Evolutionary conservation across 139 green algal genomes (phyloP).

Genomic region (Microglena sp.): DNA sequence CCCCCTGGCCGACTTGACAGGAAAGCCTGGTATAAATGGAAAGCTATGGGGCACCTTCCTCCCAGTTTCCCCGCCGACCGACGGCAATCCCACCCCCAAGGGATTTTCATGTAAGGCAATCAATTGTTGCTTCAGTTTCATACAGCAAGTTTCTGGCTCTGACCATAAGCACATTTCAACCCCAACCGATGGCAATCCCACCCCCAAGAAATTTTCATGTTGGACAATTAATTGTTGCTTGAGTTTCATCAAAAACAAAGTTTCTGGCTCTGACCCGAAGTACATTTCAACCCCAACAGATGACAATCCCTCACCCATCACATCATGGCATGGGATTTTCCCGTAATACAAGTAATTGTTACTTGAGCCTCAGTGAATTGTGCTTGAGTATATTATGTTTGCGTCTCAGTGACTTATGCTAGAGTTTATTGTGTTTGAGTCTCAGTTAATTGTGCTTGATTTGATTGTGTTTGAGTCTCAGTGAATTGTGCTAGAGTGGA

Average conservation of each 20-base stretch:
- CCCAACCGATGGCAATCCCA: conserved; percentile 6
- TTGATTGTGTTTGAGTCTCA: no score
- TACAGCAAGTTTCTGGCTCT: no score
- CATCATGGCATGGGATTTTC: conserved; percentile 60
- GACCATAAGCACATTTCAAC: conserved; percentile 44
- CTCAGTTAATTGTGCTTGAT: no score
- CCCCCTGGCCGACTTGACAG: conserved; percentile 75
- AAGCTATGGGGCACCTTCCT: conserved; percentile 74
- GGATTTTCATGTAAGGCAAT: conserved; percentile 65
- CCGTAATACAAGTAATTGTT: no score
- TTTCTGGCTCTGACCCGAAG: no score
- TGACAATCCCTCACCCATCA: conserved; percentile 26
- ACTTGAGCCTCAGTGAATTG: no score
- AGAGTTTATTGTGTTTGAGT: no score
- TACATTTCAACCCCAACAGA: conserved; percentile 28
- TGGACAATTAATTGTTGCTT: no score
- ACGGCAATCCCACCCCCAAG: conserved; percentile 20
- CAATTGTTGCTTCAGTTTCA: conserved; percentile 4
- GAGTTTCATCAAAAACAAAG: no score
- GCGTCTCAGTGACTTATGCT: no score
- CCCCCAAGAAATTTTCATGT: conserved; percentile 56
- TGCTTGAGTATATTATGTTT: no score
- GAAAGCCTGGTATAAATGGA: conserved; percentile 34
- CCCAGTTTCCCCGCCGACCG: conserved; percentile 30
- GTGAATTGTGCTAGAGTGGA: no score